Evolutionary conservation across 2,329 filamentous ascomycete genomes (phyloP), one percentile per base, ranked within the genome.

Genomic region (Penicillium decumbens): DNA sequence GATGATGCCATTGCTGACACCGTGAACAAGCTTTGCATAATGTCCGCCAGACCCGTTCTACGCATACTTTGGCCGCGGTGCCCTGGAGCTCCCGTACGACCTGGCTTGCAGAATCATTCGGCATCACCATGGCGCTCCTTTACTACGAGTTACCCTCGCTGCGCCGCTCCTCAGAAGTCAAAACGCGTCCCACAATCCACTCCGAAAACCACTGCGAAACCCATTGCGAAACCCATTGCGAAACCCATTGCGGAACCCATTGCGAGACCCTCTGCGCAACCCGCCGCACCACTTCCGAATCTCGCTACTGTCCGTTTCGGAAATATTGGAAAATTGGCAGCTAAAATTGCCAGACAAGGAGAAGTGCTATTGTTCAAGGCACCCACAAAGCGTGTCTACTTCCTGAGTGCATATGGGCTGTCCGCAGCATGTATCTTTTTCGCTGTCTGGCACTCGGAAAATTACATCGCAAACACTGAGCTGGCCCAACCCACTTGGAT

Each of bases 331-430:
- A 60, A 77, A 77, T 53, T 77, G 18, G 63, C 66, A 38, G 51
- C 59, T 6, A 67, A 75, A 51, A 75, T 88, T 32, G 78, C 80
- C 12, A 72, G 73, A 50, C 79, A 80, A 54, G 62, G 75, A n/a
- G 70, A 75, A 1, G 82, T 84, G 6, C 68, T 80, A 3, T 74
- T 89, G 38, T 89, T 87, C 72, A 75, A 84, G 60, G 78, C 80
- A 1, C 81, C 82, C 83, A 87, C 60, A 78, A 79, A 49, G 76
- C 77, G 33, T 37, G 33, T 37, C 68, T 85, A 83, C 66, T 77
- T 85, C 54, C 63, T 80, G 57, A 79, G 80, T 40, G 81, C 80
- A 62, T 83, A 84, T 67, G 66, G 72, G 12, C 77, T 80, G 24
- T 79, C 79, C 2, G 52, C 75, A 20, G 78, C 80, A 60, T 81